Base-by-base conservation (phyloP, 228 moss, liverwort and hornwort genomes). In the Sphagnum fallax region DNA sequence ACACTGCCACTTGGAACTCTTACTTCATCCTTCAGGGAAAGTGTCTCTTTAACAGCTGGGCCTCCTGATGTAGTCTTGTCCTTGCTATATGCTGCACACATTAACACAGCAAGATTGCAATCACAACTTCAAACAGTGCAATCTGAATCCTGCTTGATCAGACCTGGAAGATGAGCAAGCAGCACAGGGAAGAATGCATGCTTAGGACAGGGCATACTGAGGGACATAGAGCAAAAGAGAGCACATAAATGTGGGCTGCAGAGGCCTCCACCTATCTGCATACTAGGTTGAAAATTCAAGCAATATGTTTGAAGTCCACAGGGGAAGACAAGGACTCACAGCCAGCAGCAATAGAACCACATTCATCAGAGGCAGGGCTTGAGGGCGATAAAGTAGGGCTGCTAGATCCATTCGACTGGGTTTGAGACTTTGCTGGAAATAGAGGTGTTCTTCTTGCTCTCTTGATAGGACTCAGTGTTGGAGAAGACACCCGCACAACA, bases 11-110 rank as follows among this genome's bases (percentile, higher is more conserved):
- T 32, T 32, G 32, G 32, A 32, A 32, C 2, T 80, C 74, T 75
- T 70, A 64, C 75, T 60, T 72, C 69, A 14, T 78, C 76, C 48
- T 6, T 52, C 10, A 49, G 67, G 4, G 65, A 11, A 12, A 61
- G 8, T 9, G 65, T 49, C 13, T 60, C 65, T 76, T 80, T 86
- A 32, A 76, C 80, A 66, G 77, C 86, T 57, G 69, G 63, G 70
- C 70, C 80, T 69, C 78, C 67, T 71, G 77, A 69, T n/a, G 83
- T 78, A 18, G 84, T 50, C 63, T 89, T 90, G 70, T 90, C 92
- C 79, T 94, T 91, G 7, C 80, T 79, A 67, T 72, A 64, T 51
- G 71, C 84, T 81, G 65, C 74, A 73, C 71, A 86, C 58, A 50
- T 72, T 57, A 71, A 49, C 68, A 78, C 58, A 68, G 67, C 69